Evolutionary conservation across 306 rosid species (phyloP), one percentile per base, ranked within the genome.

Genomic region (Hylodesmum podocarpum): DNA sequence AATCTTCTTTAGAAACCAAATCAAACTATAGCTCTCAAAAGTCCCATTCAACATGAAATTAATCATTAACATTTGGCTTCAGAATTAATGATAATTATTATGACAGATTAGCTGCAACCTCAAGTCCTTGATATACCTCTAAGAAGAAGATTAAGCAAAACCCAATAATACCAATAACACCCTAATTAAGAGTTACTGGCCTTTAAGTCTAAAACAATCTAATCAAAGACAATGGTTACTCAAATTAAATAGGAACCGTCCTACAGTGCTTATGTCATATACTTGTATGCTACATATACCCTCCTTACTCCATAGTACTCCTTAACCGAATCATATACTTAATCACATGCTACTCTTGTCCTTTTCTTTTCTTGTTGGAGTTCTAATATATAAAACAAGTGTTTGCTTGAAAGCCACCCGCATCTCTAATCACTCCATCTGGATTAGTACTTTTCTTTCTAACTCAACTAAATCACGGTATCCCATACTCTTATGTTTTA

Each of bases 331-430:
- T 79, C 67, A 39, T 73, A 44, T 72, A 86, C 88, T 86, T 81
- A 80, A 78, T 80, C 84, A 77, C 83, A 66, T 72, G 77, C 79
- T 72, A 82, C 87, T 74, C 40, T 41, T 78, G 67, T 71, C 86
- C 84, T 68, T 86, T 80, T 78, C 85, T 82, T 87, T 86, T 68
- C 84, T 76, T 81, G 77, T 78, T 84, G 77, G 85, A 76, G 25
- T 66, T 13, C 69, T 63, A 54, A 27, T 19, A 34, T 36, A 7
- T 27, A 51, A 53, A 6, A 19, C 4, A 13, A 46, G 25, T 16
- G 24, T 65, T 65, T 87, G 78, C 82, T 88, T 84, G 76, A 86
- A 84, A 80, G 80, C 59, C 85, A 73, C 57, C 78, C 12, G 80
- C 71, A 82, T 82, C 75, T 81, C 63, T 76, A 24, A 84, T 74